Evolutionary conservation across 2,329 filamentous ascomycete genomes (phyloP), one percentile per base, ranked within the genome.

Genomic region (Cyanodermella asteris): DNA sequence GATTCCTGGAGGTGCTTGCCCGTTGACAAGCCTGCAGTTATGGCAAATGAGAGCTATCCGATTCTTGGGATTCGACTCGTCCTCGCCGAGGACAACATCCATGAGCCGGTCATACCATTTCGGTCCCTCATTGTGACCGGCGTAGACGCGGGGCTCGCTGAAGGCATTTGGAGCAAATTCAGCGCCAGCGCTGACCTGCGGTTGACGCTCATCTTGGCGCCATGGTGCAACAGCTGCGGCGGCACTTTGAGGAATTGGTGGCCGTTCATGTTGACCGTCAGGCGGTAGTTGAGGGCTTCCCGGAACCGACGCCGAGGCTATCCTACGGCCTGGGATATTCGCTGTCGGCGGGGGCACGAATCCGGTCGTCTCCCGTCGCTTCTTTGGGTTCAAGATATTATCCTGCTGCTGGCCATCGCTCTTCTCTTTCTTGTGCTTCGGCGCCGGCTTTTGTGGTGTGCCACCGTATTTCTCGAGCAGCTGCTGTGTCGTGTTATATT

Each of bases 91-190:
- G 14, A 97, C 65, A 1, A 91, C 66, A 41, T 97, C 87, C 29
- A 97, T 58, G 26, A 97, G 70, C 28, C 84, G 69, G 45, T 97
- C 87, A 49, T 94, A 97, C 87, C 87, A 97, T 42, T 75, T 71
- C 10, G 68, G 54, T 35, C 44, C 40, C 25, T 50, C 44, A 21
- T 44, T 38, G 14, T 50, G 47, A 16, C 43, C 45, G 6, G 31
- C 31, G 30, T 31, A 36, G 22, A 29, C 34, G 7, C 29, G 42
- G 35, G 4, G 39, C 23, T 38, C 37, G 1, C 49, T 31, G 31
- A 55, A 58, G 1, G 54, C 55, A 25, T 57, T 58, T 3, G 53
- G 54, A 3, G 55, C 54, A 29, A 58, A 59, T 18, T 57, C 50
- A 5, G 38, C 31, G 3, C 35, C 27, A 5, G 33, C 28, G n/a